These are phyloP conservation scores for Alternaria sp. DNA, from an alignment of 2,329 filamentous ascomycete genomes.

Conservation along the genomic window DNA sequence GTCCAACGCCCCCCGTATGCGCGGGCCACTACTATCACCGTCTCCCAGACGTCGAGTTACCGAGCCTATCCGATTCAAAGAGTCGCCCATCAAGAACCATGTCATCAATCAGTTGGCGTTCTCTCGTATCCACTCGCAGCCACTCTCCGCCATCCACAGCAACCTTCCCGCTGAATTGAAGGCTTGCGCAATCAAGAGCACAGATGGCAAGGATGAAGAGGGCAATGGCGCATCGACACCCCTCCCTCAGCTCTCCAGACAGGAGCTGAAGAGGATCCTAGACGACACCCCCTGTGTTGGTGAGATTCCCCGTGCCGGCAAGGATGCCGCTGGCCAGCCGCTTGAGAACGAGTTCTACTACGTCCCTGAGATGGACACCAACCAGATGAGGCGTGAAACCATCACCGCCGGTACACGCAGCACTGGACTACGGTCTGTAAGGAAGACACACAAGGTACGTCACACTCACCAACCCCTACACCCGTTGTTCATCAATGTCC, in stretches of 20 bases:
- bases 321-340: conserved; percentile 91
- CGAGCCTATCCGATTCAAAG: conserved; percentile 40
- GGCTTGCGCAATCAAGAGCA: conserved; percentile 36
- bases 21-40: conserved; percentile 33
- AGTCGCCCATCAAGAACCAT: conserved; percentile 73
- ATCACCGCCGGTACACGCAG: conserved; percentile 87
- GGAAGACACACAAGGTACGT: conserved; percentile 95
- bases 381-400: conserved; percentile 77
- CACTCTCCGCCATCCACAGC: conserved; percentile 85
- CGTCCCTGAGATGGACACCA: conserved; percentile 82
- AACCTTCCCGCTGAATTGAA: conserved; percentile 74
- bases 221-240: conserved; percentile 27
- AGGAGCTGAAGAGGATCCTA: conserved; percentile 72
- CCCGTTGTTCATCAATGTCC: background rate
- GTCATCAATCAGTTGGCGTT: conserved; percentile 95
- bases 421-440: conserved; percentile 84
- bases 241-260: conserved; percentile 36
- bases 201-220: conserved; percentile 27
- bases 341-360: conserved; percentile 99
- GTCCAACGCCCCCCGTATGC: conserved; percentile 38
- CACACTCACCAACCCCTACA: background rate
- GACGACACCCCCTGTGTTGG: conserved; percentile 80
- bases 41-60: conserved; percentile 39
- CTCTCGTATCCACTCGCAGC: conserved; percentile 88
- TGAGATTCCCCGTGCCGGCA: conserved; percentile 86